Base-by-base conservation (phyloP, 2,329 filamentous ascomycete species). In the Camillea tinctor region DNA sequence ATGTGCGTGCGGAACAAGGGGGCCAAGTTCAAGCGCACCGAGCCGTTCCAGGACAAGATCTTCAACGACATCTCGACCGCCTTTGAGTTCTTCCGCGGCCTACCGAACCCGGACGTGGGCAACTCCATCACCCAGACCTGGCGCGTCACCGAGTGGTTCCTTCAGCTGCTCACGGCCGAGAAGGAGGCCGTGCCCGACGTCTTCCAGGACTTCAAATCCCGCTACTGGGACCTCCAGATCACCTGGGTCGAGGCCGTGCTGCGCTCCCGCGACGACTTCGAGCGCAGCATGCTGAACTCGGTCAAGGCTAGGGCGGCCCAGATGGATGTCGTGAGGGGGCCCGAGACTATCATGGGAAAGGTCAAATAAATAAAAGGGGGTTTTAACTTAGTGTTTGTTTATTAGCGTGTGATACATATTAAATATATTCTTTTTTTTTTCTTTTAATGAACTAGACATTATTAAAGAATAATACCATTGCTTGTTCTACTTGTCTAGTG, bases 191-290 rank as follows among this genome's bases (percentile, higher is more conserved):
- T 97, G 0, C 87, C 92, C 17, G 86, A 90, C 55, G 88, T 91
- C 1, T 98, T 96, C 71, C 89, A 89, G 68, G 79, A 81, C 4
- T 94, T 99, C 79, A 98, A 97, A 81, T 80, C 77, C 48, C 83
- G 86, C 52, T 97, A 97, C 75, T 97, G 94, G 91, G 95, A 99
- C 76, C 80, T 98, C 73, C 92, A 96, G 75, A 88, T 98, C 60
- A 89, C 88, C 52, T 99, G 95, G 95, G 93, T 99, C 7, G 96
- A 99, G 80, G 90, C 91, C 6, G 94, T 97, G 53, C 73, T 99
- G 64, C 84, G 93, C 66, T 83, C 88, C 1, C 83, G 96, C 67
- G 95, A 99, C 75, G 95, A 99, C 78, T 98, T 96, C 77, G 95
- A 98, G 75, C 83, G 94, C 67, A 84, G 86, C 61, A 92, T 98